phyloP scores from a whole-genome alignment of 1,139 yeast genomes.

The Debaryomyces robertsiae region DNA sequence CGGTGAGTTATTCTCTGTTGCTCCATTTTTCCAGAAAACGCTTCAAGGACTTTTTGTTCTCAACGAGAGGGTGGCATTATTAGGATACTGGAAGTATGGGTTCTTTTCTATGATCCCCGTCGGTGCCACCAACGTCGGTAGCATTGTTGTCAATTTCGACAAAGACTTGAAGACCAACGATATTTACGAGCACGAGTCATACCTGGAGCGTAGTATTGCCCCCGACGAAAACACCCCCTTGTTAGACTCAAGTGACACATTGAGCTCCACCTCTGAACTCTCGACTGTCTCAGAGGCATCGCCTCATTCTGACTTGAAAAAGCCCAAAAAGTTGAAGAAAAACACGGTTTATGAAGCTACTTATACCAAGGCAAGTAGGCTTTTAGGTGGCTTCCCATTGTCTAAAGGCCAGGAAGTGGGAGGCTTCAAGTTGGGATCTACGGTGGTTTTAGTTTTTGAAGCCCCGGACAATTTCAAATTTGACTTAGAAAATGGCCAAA shows the following conservation, averaged over 20 bases:
- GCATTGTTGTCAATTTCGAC: conserved; percentile 89
- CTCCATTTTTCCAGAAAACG: conserved; percentile 92
- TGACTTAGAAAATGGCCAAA: conserved; percentile 67
- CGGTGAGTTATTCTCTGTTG: conserved; percentile 94
- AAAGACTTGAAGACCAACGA: conserved; percentile 86
- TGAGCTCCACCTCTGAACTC: conserved; percentile 19
- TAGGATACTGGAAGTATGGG: conserved; percentile 97
- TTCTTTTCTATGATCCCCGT: conserved; percentile 99
- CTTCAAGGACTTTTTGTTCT: conserved; percentile 85
- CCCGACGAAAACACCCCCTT: conserved; percentile 37
- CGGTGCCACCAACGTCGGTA: conserved; percentile 98
- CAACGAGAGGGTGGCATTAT: conserved; percentile 91
- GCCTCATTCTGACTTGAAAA: conserved; percentile 17
- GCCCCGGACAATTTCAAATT: conserved; percentile 85
- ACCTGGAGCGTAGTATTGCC: conserved; percentile 25
- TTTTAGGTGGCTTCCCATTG: conserved; percentile 88
- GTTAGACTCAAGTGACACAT: conserved; percentile 19
- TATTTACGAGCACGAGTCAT: conserved; percentile 57
- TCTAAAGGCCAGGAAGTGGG: conserved; percentile 95
- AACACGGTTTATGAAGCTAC: conserved; percentile 95
- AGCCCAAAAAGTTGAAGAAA: conserved; percentile 52
- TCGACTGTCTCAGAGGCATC: conserved; percentile 16
- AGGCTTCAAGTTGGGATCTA: conserved; percentile 93
- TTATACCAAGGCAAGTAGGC: conserved; percentile 73
- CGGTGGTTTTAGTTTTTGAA: conserved; percentile 94